Base-by-base conservation (phyloP, 1,139 yeast species). In the Cylindricascospora bacillispora region DNA sequence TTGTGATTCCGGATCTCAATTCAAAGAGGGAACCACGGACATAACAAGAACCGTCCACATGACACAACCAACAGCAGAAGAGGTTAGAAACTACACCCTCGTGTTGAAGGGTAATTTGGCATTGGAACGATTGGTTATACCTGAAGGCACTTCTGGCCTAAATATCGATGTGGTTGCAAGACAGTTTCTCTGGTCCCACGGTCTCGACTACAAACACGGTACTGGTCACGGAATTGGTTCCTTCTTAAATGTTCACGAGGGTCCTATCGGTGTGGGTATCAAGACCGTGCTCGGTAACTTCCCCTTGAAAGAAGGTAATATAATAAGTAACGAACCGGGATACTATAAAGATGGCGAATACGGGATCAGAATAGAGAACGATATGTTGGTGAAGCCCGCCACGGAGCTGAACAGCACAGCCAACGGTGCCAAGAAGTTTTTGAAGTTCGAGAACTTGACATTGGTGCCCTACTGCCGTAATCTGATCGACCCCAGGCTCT, bases 161-260 rank as follows among this genome's bases (percentile, higher is more conserved):
- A 70, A 71, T 56, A 69, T 92, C 34, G 99, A 92, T 52, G 66
- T 77, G 2, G 63, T 86, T 35, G 98, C 98, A 1, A 74, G 99
- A 51, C 97, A 86, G 57, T 70, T 55, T 51, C 63, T 92, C 44
- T 89, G 98, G 98, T 59, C 67, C 23, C 57, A 73, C 31, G 95
- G 95, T 1, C 63, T 89, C 33, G 95, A 92, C 57, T 92, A 89
- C 57, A 73, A 79, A 32, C 99, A 92, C 54, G 97, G 98, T 17
- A 92, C 98, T 1, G 92, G 95, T 2, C 99, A 92, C 55, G 98
- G 98, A n/a, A 74, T 92, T 30, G 98, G 95, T 3, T 66, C 93
- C 1, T 89, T 64, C 51, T 68, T 92, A 40, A 89, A 89, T 49
- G 98, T 89, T 24, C 98, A 92, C 53, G 97, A 92, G 52, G 94